Conservation (phyloP, 345 rosid genomes). For the Brassica carinata region DNA sequence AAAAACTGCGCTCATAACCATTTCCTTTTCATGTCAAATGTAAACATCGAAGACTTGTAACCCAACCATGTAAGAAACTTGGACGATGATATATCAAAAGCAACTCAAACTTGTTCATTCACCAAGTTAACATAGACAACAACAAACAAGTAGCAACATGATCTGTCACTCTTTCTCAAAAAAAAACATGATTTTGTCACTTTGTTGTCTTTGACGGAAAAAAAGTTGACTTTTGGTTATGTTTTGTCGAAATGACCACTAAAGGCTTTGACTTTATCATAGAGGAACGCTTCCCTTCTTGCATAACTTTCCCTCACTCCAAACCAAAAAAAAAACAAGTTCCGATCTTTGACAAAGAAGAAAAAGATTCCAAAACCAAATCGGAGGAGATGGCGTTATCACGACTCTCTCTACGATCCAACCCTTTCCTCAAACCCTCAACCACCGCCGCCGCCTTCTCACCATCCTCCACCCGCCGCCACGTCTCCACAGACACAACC, state of each 20-base stretch:
- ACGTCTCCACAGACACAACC: conserved; percentile 67
- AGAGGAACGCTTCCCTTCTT: background rate
- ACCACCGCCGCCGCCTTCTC: background rate
- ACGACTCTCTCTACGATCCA: conserved; percentile 48
- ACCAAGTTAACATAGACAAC: conserved; percentile 7
- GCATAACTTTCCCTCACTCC: background rate
- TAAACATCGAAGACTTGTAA: background rate
- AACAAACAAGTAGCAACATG: background rate
- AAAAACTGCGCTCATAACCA: background rate
- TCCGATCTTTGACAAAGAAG: conserved; percentile 12
- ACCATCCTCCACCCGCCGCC: conserved; percentile 47
- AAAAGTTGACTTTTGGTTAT: background rate
- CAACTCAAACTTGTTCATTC: conserved; percentile 16
- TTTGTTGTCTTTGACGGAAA: conserved; percentile 11
- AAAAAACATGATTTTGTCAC: background rate
- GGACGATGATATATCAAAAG: background rate
- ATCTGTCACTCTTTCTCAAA: background rate
- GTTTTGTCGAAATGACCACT: background rate
- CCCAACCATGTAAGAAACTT: background rate
- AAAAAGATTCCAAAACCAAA: background rate
- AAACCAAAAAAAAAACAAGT: background rate
- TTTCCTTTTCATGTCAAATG: background rate
- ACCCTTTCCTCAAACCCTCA: conserved; percentile 47
- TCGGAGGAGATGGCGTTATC: conserved; percentile 67
- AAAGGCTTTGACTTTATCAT: conserved; percentile 1